Percentiles rank a stretch among this genome's conserved stretches.
Conservation (phyloP, 345 rosid species). For the Balakata baccata region DNA sequence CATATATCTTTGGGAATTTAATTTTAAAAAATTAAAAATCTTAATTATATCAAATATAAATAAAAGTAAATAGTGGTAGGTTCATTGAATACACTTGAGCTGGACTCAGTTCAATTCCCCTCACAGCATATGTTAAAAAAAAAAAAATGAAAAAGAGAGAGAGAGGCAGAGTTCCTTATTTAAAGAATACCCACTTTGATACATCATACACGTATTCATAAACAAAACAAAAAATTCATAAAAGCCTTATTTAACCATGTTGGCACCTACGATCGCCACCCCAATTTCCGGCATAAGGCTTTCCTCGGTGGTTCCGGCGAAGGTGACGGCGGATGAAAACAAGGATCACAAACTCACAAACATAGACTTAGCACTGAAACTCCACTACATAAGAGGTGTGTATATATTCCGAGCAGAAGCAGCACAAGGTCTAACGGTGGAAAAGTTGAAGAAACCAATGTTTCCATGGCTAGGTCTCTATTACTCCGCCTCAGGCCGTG, state of each 20-base stretch:
- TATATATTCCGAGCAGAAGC: slow-evolving; percentile 51
- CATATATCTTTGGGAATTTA: too few species aligned
- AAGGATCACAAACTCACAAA: slow-evolving; percentile 38
- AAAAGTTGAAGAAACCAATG: slow-evolving; percentile 48
- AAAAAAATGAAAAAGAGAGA: too few species aligned
- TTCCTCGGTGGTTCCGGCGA: slow-evolving; percentile 64
- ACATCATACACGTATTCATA: too few species aligned
- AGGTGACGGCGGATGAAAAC: slow-evolving; percentile 40
- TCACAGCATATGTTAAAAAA: too few species aligned
- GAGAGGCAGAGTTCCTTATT: too few species aligned
- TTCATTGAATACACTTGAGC: too few species aligned
- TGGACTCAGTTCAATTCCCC: too few species aligned
- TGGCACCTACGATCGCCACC: slow-evolving; percentile 8
- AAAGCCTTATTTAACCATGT: background rate
- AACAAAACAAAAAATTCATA: too few species aligned
- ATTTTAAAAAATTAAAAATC: too few species aligned
- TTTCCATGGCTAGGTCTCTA: slow-evolving; percentile 37
- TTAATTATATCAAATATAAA: too few species aligned
- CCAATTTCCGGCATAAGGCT: slow-evolving; percentile 38
- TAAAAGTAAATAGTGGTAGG: too few species aligned
- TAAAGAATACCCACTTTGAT: too few species aligned
- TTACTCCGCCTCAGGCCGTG: slow-evolving; percentile 48
- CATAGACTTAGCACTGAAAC: slow-evolving; percentile 73
- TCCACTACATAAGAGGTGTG: slow-evolving; percentile 61
- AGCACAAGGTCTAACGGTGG: background rate